Conservation (phyloP, 257 asterid species). For the Solanum sitiens region DNA sequence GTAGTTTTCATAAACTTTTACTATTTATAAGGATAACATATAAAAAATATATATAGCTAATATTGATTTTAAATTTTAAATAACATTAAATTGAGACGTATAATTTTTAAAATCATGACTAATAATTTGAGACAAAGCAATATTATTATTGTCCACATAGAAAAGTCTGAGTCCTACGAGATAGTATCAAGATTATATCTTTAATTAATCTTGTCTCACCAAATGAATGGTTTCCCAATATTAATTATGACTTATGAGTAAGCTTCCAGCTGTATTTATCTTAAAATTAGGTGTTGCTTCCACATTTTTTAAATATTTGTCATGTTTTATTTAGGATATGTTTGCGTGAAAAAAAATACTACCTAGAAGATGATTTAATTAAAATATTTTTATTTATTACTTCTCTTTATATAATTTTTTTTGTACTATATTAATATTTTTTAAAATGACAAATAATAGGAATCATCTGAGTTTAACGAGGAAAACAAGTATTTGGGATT, state of each 20-base stretch:
- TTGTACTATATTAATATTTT: background rate
- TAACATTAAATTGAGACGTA: background rate
- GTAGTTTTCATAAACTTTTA: background rate
- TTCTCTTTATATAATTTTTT: background rate
- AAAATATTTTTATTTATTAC: background rate
- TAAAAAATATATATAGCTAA: background rate
- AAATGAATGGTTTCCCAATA: background rate
- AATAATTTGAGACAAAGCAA: background rate
- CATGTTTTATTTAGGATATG: too few relatives aligned
- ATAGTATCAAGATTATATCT: background rate
- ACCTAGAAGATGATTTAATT: too few relatives aligned
- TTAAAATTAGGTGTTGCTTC: background rate
- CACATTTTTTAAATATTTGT: background rate
- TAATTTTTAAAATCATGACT: background rate
- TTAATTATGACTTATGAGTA: background rate
- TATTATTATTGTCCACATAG: background rate
- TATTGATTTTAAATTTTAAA: background rate
- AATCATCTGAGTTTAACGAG: background rate
- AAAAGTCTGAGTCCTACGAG: background rate
- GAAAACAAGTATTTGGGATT: background rate
- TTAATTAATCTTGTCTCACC: background rate
- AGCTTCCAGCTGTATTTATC: background rate
- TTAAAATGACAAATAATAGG: background rate
- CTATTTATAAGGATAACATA: too few relatives aligned
- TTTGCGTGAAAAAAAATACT: too few relatives aligned